These are phyloP conservation scores for Linanthus parryae DNA, from an alignment of 148 eudicot genomes.

Conservation along the genomic window DNA sequence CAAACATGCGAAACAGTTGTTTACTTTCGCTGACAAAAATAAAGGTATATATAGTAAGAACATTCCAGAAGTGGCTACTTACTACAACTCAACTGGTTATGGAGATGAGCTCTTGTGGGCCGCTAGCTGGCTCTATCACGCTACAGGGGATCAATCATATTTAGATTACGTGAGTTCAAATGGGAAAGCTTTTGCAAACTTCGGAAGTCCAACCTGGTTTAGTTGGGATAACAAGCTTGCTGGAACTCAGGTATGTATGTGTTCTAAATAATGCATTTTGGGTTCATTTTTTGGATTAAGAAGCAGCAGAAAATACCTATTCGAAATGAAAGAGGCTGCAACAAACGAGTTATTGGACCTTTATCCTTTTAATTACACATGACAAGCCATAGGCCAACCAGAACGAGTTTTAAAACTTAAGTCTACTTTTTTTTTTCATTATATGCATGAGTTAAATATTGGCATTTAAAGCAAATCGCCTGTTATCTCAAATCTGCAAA, in stretches of 20 bases:
- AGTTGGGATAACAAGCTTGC: conserved; percentile 93
- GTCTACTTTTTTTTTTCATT: background rate
- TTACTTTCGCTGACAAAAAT: conserved; percentile 59
- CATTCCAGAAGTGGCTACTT: conserved; percentile 61
- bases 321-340: no score
- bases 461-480: background rate
- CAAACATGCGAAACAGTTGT: conserved; percentile 65
- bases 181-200: conserved; percentile 51
- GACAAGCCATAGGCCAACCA: no score
- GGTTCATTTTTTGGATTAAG: no score
- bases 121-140: conserved; percentile 91
- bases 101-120: conserved; percentile 98
- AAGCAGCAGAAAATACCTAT: no score
- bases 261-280: no score
- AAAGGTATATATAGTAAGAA: conserved; percentile 62
- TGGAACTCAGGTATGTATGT: conserved; percentile 62
- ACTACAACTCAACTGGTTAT: conserved; percentile 77
- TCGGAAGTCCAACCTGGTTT: conserved; percentile 85
- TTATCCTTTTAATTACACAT: no score
- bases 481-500: background rate
- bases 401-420: background rate
- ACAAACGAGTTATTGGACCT: no score
- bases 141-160: conserved; percentile 57
- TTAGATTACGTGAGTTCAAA: conserved; percentile 52
- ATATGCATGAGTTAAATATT: background rate